A percentile compares a stretch with the other conserved stretches of the same genome.
These are phyloP conservation scores for Bonia amplexicaulis DNA, from an alignment of 176 grass and related monocot species.

Conservation along the genomic window DNA sequence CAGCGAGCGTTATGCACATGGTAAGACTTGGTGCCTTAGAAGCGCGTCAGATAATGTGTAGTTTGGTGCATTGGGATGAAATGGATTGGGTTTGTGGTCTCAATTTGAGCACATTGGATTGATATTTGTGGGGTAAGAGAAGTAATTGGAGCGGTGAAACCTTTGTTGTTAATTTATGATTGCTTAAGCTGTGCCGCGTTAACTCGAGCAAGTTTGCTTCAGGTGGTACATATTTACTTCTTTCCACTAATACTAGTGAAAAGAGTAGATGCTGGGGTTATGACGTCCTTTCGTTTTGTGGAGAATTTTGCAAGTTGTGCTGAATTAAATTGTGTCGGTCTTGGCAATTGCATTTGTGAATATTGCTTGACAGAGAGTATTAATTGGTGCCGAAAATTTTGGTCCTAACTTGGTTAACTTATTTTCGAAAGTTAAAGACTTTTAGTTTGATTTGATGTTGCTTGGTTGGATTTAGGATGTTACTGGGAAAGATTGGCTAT, in stretches of 20 bases:
- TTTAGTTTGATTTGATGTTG: background rate
- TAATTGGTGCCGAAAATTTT: background rate
- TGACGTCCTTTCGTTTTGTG: background rate
- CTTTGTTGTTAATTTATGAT: background rate
- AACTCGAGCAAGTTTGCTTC: background rate
- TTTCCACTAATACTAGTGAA: background rate
- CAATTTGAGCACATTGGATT: background rate
- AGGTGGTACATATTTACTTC: background rate
- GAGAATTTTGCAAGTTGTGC: background rate
- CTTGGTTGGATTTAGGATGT: background rate
- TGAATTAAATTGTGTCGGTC: background rate
- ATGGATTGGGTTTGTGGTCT: background rate
- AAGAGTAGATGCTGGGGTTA: background rate
- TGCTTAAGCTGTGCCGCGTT: background rate
- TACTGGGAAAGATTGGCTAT: background rate
- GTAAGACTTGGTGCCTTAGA: conserved; percentile 20
- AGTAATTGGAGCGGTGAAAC: background rate
- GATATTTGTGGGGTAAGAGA: background rate
- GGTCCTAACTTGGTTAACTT: background rate
- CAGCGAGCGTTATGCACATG: conserved; percentile 43
- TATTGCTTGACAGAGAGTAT: background rate
- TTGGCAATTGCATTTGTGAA: background rate
- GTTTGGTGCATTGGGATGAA: background rate
- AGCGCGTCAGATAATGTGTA: background rate
- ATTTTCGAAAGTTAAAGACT: background rate